Conservation (phyloP, 2,329 filamentous ascomycete genomes). For the Elsinoe fawcettii region DNA sequence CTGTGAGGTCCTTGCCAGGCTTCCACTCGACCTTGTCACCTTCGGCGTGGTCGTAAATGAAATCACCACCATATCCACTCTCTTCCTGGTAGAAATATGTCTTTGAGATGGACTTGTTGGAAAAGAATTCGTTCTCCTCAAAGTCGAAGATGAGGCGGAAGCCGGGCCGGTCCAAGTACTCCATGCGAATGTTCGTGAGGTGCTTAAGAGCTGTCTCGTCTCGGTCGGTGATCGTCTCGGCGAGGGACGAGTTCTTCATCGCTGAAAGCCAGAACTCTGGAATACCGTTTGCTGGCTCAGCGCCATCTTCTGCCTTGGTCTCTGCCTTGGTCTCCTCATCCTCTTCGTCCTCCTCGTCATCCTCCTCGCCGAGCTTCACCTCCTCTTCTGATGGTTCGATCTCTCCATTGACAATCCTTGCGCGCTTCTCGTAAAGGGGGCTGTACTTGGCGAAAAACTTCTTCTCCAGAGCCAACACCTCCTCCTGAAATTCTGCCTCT, state of each 20-base stretch:
- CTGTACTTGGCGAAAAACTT: conserved; percentile 99
- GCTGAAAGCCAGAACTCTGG: conserved; percentile 99
- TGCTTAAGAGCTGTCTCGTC: conserved; percentile 90
- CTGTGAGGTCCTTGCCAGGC: conserved; percentile 82
- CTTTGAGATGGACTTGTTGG: conserved; percentile 94
- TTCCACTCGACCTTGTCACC: conserved; percentile 99
- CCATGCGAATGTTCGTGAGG: conserved; percentile 91
- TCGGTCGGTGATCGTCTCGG: conserved; percentile 97
- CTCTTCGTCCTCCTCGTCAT: conserved; percentile 61
- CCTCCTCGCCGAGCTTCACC: conserved; percentile 75
- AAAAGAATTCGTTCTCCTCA: conserved; percentile 89
- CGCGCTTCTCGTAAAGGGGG: conserved; percentile 90
- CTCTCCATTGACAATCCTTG: conserved; percentile 81
- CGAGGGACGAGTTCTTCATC: conserved; percentile 99
- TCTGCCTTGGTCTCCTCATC: conserved; percentile 50
- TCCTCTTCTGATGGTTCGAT: conserved; percentile 81
- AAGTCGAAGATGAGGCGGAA: conserved; percentile 99
- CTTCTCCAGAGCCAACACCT: conserved; percentile 96
- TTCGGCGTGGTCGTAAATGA: conserved; percentile 98
- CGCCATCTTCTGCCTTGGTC: conserved; percentile 48
- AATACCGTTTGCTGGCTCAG: conserved; percentile 63
- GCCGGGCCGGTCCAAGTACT: conserved; percentile 95
- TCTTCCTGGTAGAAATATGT: conserved; percentile 99
- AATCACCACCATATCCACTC: conserved; percentile 96
- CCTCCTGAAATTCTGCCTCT: conserved; percentile 96